Base-by-base conservation (phyloP, 768 basidiomycete species). In the Leccinum barrowsii region DNA sequence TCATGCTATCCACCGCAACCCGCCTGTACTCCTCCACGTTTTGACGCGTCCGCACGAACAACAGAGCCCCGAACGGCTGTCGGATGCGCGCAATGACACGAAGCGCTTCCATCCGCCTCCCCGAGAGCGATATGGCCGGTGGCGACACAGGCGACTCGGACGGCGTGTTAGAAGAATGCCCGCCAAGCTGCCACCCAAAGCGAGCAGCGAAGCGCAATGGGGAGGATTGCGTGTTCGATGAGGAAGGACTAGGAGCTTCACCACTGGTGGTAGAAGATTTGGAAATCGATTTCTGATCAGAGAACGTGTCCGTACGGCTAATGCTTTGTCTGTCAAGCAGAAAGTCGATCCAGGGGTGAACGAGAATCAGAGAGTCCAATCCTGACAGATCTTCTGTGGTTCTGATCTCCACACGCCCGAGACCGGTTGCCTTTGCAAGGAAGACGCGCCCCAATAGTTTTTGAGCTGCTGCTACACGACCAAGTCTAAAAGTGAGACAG, bases 1-100 rank as follows among this genome's bases (percentile, higher is more conserved):
- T 59, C 30, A 52, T 3, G 22, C 57, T 54, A 37, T 56, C 62
- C 40, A 54, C 22, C 2, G 62, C 56, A 24, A 63, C 59, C 51
- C 61, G 44, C 34, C 10, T 63, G 34, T 57, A 63, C 26, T 57
- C 59, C 8, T 34, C 35, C 15, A 54, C 28, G 30, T 57, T 13
- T 7, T 19, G 19, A 8, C 54, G 50, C 1, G 15, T 57, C 7
- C 28, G 59, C 15, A 34, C 35, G 30, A 50, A 21, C 24, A 61
- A 59, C 11, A 61, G 37, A n/a, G 49, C 60, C 7, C 49, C 49
- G 28, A 50, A 50, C 2, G 49, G 49, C 28, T 50, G 49, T 12
- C 49, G 13, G 26, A 55, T 22, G 15, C 52, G 57, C 13, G 51
- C 34, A 4, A 55, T 37, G 26, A 61, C 34, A n/a, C 15, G 35